A percentile compares a stretch with the other conserved stretches of the same genome.
Conservation (phyloP, 176 grass and related monocot species). For the Areca catechu region DNA sequence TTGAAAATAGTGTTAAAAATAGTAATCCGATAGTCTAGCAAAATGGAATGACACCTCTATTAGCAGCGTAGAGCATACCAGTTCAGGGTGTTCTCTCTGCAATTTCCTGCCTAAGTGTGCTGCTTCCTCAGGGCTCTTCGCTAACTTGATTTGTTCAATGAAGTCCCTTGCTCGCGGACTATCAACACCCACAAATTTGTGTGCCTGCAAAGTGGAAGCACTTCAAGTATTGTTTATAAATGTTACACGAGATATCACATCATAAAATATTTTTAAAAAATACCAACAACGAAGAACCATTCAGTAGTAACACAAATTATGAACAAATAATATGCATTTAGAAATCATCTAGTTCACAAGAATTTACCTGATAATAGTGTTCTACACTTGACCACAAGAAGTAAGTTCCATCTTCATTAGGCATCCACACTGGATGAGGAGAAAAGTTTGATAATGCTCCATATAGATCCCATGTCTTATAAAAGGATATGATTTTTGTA, state of each 20-base stretch:
- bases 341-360: background rate
- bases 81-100: slow-evolving; percentile 62
- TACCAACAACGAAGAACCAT: too few relatives aligned
- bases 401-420: slow-evolving; percentile 44
- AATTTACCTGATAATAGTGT: slow-evolving; percentile 87
- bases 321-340: too few relatives aligned
- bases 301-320: too few relatives aligned
- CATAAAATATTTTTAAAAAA: background rate
- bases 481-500: slow-evolving; percentile 87
- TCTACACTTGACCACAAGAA: slow-evolving; percentile 67
- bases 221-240: background rate
- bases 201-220: slow-evolving; percentile 37
- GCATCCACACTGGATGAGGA: slow-evolving; percentile 60
- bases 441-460: slow-evolving; percentile 98
- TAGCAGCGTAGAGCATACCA: slow-evolving; percentile 39
- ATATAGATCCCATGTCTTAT: slow-evolving; percentile 94
- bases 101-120: slow-evolving; percentile 73
- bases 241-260: slow-evolving; percentile 3
- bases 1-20: too few relatives aligned
- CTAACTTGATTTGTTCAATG: slow-evolving; percentile 66
- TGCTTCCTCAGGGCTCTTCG: slow-evolving; percentile 91
- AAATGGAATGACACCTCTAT: too few relatives aligned
- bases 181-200: slow-evolving; percentile 67
- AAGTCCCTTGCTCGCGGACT: slow-evolving; percentile 43
- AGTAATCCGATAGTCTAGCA: too few relatives aligned